phyloP scores from a whole-genome alignment of 2,329 filamentous ascomycete genomes.

The Curvularia lunata region DNA sequence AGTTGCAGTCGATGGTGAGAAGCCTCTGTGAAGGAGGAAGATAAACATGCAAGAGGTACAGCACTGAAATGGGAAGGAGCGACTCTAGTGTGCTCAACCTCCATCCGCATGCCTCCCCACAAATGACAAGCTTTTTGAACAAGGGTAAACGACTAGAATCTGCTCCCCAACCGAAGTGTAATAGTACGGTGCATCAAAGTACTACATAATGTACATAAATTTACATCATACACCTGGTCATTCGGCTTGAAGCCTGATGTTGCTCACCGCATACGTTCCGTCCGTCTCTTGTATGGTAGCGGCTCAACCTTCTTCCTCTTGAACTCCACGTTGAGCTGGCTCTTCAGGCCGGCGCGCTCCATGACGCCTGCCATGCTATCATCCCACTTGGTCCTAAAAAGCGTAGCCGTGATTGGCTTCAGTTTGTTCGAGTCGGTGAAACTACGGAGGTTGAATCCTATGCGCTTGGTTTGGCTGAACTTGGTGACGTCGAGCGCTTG shows the following conservation, averaged over 20 bases:
- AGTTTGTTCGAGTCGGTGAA: slow-evolving; percentile 74
- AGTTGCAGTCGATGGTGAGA: neutral
- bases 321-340: slow-evolving; percentile 78
- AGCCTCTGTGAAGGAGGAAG: neutral
- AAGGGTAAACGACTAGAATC: neutral
- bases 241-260: slow-evolving; percentile 6
- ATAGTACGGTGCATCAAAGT: neutral
- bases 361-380: slow-evolving; percentile 87
- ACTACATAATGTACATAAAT: slow-evolving; percentile 14
- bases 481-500: slow-evolving; percentile 53
- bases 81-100: neutral
- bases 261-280: slow-evolving; percentile 53
- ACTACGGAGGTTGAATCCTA: slow-evolving; percentile 76
- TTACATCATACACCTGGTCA: slow-evolving; percentile 15
- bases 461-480: slow-evolving; percentile 75
- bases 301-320: slow-evolving; percentile 77
- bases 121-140: neutral
- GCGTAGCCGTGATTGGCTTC: slow-evolving; percentile 76
- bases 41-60: neutral
- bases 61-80: neutral
- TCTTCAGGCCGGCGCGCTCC: slow-evolving; percentile 75
- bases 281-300: slow-evolving; percentile 67
- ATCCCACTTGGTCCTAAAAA: slow-evolving; percentile 93
- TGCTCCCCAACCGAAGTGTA: neutral
- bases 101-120: neutral